These are phyloP conservation scores for Maudiozyma turicensis DNA, from an alignment of 805 yeast species.

Conservation along the genomic window DNA sequence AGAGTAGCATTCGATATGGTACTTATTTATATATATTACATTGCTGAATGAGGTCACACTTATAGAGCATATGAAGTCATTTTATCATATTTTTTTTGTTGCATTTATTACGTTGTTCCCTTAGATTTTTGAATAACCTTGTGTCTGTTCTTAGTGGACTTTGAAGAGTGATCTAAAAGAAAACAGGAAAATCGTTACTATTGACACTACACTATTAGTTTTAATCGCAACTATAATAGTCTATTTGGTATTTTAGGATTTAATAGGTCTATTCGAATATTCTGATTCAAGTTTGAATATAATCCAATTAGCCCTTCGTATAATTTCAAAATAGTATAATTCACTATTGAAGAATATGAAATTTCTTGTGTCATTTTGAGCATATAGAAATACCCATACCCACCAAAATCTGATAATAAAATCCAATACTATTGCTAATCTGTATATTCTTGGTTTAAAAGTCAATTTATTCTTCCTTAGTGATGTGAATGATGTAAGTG, in stretches of 20 bases:
- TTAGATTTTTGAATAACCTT: no score
- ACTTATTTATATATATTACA: no score
- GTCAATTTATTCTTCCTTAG: slow-evolving; percentile 8
- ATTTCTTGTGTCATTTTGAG: slow-evolving; percentile 33
- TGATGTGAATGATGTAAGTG: slow-evolving; percentile 41
- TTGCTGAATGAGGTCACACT: no score
- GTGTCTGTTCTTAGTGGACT: no score
- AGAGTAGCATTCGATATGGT: no score
- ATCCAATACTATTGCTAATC: slow-evolving; percentile 49
- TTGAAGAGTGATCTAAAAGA: no score
- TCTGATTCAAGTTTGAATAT: slow-evolving; percentile 78
- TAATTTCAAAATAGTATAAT: slow-evolving; percentile 63
- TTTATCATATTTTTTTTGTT: no score
- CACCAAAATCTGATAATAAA: slow-evolving; percentile 65
- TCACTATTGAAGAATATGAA: slow-evolving; percentile 46
- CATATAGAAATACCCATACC: slow-evolving; percentile 42
- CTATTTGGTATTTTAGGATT: neutral
- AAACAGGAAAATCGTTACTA: no score
- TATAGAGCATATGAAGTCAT: no score
- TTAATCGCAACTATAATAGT: no score
- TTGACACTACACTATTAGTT: no score
- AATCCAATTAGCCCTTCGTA: slow-evolving; percentile 87
- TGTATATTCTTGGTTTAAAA: slow-evolving; percentile 35
- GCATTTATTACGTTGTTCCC: no score
- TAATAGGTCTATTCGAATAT: slow-evolving; percentile 23